Evolutionary conservation across 2,329 filamentous ascomycete genomes (phyloP).

Genomic region (Ceratocystis cacaofunesta): DNA sequence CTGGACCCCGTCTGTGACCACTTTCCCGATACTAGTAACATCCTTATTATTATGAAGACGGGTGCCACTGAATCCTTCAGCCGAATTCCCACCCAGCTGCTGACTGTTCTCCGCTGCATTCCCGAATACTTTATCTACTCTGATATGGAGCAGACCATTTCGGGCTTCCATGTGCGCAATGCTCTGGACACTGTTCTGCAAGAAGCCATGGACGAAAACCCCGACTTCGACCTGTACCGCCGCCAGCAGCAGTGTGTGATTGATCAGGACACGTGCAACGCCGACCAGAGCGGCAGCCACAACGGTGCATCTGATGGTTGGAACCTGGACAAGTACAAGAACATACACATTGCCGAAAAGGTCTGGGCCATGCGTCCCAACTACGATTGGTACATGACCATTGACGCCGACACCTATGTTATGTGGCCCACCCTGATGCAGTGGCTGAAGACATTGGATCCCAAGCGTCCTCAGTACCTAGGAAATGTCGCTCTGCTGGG

Average conservation of each 20-base stretch:
- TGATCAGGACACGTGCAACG: slow-evolving; percentile 32
- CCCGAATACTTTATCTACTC: slow-evolving; percentile 42
- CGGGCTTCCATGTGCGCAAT: slow-evolving; percentile 31
- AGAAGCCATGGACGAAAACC: slow-evolving; percentile 30
- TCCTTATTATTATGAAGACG: slow-evolving; percentile 42
- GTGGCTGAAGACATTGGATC: slow-evolving; percentile 33
- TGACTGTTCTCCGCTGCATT: slow-evolving; percentile 37
- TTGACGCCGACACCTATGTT: slow-evolving; percentile 45
- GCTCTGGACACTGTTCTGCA: slow-evolving; percentile 32
- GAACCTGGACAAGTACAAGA: slow-evolving; percentile 48
- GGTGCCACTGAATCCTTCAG: slow-evolving; percentile 39
- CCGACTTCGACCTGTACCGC: slow-evolving; percentile 37
- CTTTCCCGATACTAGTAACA: slow-evolving; percentile 32
- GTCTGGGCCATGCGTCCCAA: slow-evolving; percentile 34
- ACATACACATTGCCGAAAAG: slow-evolving; percentile 44
- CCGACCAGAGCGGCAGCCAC: slow-evolving; percentile 20
- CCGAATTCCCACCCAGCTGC: slow-evolving; percentile 38
- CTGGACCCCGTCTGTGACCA: slow-evolving; percentile 24
- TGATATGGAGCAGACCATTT: slow-evolving; percentile 37
- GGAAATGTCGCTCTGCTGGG: slow-evolving; percentile 34
- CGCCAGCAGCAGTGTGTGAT: slow-evolving; percentile 32
- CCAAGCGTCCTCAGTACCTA: slow-evolving; percentile 32
- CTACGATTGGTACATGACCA: slow-evolving; percentile 45
- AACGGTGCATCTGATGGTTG: slow-evolving; percentile 28
- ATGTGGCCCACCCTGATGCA: slow-evolving; percentile 37